Conservation (phyloP, 352 stramenopile genomes). For the Phytophthora ohioensis region DNA sequence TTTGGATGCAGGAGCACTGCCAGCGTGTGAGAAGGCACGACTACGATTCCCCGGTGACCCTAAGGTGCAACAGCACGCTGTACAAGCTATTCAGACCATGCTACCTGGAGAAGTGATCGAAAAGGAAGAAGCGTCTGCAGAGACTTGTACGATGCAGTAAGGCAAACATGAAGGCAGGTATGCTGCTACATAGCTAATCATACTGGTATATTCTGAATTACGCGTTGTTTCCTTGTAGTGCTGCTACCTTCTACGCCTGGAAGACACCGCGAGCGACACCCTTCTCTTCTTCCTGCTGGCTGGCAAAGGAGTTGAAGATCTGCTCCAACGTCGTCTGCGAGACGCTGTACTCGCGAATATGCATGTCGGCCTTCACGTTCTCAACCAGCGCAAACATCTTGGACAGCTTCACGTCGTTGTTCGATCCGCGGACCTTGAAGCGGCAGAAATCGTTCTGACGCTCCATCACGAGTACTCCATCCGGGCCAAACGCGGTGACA, state of each 20-base stretch:
- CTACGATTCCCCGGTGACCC: constrained; percentile 52
- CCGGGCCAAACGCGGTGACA: constrained; percentile 29
- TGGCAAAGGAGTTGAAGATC: constrained; percentile 90
- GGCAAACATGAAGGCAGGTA: not conserved
- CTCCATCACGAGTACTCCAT: constrained; percentile 46
- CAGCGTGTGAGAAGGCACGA: constrained; percentile 61
- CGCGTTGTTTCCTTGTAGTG: not conserved
- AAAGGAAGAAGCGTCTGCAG: not conserved
- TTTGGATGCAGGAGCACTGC: constrained; percentile 58
- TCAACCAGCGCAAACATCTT: constrained; percentile 81
- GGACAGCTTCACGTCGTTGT: constrained; percentile 51
- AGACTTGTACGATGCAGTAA: constrained; percentile 30
- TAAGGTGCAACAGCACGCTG: constrained; percentile 64
- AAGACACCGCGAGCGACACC: constrained; percentile 33
- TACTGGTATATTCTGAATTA: constrained; percentile 21
- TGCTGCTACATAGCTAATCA: constrained; percentile 6
- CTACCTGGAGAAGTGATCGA: constrained; percentile 34
- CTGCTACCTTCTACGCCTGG: constrained; percentile 19
- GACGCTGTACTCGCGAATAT: constrained; percentile 85
- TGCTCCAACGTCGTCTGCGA: constrained; percentile 89
- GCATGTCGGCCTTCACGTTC: constrained; percentile 46
- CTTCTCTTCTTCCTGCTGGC: constrained; percentile 60
- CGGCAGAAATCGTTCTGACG: constrained; percentile 62
- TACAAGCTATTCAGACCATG: constrained; percentile 54
- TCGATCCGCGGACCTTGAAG: constrained; percentile 64